A percentile compares a stretch with the other conserved stretches of the same genome.
Evolutionary conservation across 78 protist genomes (phyloP).

Genomic region (Dictyostelium discoideum): DNA sequence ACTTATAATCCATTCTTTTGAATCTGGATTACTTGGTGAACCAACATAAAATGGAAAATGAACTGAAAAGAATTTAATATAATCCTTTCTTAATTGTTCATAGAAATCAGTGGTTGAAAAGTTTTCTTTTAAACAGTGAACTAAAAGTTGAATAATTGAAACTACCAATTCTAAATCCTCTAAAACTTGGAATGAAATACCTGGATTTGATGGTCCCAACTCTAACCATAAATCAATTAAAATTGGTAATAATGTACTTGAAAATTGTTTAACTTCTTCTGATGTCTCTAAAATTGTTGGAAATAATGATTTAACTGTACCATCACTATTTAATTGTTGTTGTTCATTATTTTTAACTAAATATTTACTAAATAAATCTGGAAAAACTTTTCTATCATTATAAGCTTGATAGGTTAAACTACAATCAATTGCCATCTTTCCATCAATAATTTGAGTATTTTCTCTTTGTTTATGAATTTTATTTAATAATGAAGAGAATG

Average conservation of each 20-base stretch:
- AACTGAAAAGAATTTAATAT: constrained; percentile 20
- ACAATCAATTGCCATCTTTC: background rate
- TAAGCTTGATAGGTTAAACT: background rate
- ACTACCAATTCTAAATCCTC: constrained; percentile 38
- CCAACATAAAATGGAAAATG: constrained; percentile 69
- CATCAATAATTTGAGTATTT: background rate
- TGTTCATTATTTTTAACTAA: background rate
- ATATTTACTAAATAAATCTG: background rate
- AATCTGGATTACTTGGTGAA: constrained; percentile 41
- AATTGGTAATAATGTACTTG: constrained; percentile 3
- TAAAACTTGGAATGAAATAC: background rate
- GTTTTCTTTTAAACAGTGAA: background rate
- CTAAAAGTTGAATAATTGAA: background rate
- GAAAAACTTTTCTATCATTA: background rate
- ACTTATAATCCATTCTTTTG: constrained; percentile 48
- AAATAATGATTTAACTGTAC: background rate
- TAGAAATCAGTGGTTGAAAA: background rate
- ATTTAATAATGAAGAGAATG: background rate
- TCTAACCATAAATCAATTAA: constrained; percentile 70
- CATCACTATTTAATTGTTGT: background rate
- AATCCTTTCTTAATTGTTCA: constrained; percentile 25
- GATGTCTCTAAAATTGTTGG: constrained; percentile 48
- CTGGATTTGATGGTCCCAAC: constrained; percentile 44
- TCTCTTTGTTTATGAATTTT: background rate
- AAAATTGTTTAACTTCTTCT: constrained; percentile 1